phyloP scores from a whole-genome alignment of 148 eudicot genomes.

The Heliosperma pusillum region DNA sequence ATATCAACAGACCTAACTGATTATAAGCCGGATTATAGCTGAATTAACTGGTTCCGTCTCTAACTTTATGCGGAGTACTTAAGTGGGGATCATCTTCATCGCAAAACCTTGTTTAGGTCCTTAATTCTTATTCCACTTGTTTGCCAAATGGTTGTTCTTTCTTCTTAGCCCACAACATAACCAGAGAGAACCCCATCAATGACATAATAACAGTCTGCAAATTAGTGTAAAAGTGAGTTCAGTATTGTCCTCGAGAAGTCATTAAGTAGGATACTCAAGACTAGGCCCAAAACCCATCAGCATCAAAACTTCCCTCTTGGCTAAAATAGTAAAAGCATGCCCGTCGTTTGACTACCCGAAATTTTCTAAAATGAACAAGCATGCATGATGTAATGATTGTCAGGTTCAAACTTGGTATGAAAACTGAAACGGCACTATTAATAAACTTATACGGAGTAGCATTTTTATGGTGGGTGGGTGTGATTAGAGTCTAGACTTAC shows the following conservation, averaged over 20 bases:
- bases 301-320: too few species aligned
- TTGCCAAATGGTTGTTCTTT: slow-evolving; percentile 25
- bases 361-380: too few species aligned
- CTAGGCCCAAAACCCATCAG: too few species aligned
- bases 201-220: slow-evolving; percentile 88
- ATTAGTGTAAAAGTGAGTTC: not conserved
- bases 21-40: slow-evolving; percentile 1
- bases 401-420: not conserved
- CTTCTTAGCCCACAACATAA: slow-evolving; percentile 74
- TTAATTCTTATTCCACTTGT: not conserved
- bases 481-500: slow-evolving; percentile 47
- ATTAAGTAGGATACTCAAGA: too few species aligned
- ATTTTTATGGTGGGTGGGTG: not conserved
- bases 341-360: too few species aligned
- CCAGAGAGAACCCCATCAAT: slow-evolving; percentile 87
- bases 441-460: not conserved
- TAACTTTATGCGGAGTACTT: not conserved
- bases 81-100: not conserved
- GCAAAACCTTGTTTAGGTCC: not conserved
- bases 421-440: not conserved
- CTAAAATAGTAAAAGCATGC: too few species aligned
- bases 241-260: not conserved
- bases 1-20: not conserved
- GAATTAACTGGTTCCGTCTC: not conserved
- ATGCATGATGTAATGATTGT: not conserved